Conservation (phyloP, 805 yeast species). For the Metschnikowia gelsemii region DNA sequence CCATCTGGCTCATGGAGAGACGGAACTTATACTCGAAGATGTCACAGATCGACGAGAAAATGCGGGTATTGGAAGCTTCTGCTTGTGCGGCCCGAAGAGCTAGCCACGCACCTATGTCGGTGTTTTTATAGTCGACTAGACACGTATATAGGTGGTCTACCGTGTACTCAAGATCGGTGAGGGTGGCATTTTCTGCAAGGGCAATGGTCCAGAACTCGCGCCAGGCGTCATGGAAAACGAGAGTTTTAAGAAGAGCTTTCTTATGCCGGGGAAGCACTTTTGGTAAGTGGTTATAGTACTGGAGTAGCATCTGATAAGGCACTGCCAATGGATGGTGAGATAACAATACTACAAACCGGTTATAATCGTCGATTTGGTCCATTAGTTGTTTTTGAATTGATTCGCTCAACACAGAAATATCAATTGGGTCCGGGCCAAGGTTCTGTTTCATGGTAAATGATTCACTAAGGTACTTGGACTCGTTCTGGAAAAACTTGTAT, state of each 20-base stretch:
- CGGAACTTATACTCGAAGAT: slow-evolving; percentile 19
- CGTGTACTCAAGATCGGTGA: slow-evolving; percentile 39
- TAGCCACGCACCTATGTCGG: slow-evolving; percentile 28
- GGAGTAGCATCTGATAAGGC: slow-evolving; percentile 27
- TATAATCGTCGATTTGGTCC: slow-evolving; percentile 29
- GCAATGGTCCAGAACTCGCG: slow-evolving; percentile 31
- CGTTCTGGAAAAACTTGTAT: slow-evolving; percentile 13
- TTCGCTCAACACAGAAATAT: slow-evolving; percentile 3
- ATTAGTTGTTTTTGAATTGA: slow-evolving; percentile 19
- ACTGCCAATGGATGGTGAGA: slow-evolving; percentile 34
- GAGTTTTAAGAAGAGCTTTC: slow-evolving; percentile 25
- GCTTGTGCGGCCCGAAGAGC: slow-evolving; percentile 25
- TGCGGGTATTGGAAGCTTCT: slow-evolving; percentile 12
- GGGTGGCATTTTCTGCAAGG: slow-evolving; percentile 26
- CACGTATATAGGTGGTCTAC: slow-evolving; percentile 28
- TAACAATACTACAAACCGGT: slow-evolving; percentile 30
- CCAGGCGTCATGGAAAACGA: slow-evolving; percentile 35
- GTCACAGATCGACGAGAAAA: slow-evolving; percentile 23
- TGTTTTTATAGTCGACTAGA: slow-evolving; percentile 21
- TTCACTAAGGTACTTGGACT: slow-evolving; percentile 11
- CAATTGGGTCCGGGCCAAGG: not conserved
- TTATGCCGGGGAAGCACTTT: slow-evolving; percentile 21
- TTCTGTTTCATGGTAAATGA: slow-evolving; percentile 10
- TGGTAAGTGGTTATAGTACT: slow-evolving; percentile 18
- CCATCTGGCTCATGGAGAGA: slow-evolving; percentile 6